phyloP scores from a whole-genome alignment of 139 green algal species.

The Edaphochlamys debaryana region DNA sequence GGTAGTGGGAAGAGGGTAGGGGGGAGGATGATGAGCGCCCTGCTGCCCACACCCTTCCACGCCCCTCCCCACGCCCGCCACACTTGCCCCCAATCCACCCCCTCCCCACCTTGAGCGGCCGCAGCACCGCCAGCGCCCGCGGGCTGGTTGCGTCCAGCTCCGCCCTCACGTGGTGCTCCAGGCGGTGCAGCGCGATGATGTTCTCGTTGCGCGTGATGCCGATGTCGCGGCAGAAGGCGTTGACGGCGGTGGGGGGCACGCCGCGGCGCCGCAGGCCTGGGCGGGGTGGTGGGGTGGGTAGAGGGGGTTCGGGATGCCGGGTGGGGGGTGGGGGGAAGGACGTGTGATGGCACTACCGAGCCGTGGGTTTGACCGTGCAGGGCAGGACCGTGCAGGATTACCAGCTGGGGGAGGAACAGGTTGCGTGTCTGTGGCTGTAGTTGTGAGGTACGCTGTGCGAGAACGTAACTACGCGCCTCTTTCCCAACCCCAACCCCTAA shows the following conservation, averaged over 20 bases:
- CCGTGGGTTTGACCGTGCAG: too few relatives aligned
- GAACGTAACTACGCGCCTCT: too few relatives aligned
- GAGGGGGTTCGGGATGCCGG: not conserved
- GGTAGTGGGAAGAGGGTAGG: too few relatives aligned
- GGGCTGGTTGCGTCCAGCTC: conserved; percentile 79
- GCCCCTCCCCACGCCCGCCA: not conserved
- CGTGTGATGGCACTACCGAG: too few relatives aligned
- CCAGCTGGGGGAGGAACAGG: too few relatives aligned
- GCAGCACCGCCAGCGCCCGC: conserved; percentile 89
- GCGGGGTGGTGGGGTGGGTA: not conserved
- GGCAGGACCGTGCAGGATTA: too few relatives aligned
- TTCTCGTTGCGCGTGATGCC: conserved; percentile 91
- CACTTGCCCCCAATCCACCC: not conserved
- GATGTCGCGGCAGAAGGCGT: conserved; percentile 93
- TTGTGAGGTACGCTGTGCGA: too few relatives aligned
- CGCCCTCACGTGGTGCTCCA: conserved; percentile 90
- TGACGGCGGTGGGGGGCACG: conserved; percentile 88
- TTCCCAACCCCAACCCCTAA: too few relatives aligned
- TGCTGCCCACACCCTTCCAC: not conserved
- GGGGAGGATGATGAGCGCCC: too few relatives aligned
- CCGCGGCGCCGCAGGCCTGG: conserved; percentile 92
- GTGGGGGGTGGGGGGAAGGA: not conserved
- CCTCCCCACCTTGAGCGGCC: conserved; percentile 81
- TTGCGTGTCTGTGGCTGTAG: too few relatives aligned
- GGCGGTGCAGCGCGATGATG: conserved; percentile 85